Percentiles rank a stretch among this genome's conserved stretches.
phyloP scores from a whole-genome alignment of 2,329 filamentous ascomycete genomes.

The Ambrosiella xylebori region DNA sequence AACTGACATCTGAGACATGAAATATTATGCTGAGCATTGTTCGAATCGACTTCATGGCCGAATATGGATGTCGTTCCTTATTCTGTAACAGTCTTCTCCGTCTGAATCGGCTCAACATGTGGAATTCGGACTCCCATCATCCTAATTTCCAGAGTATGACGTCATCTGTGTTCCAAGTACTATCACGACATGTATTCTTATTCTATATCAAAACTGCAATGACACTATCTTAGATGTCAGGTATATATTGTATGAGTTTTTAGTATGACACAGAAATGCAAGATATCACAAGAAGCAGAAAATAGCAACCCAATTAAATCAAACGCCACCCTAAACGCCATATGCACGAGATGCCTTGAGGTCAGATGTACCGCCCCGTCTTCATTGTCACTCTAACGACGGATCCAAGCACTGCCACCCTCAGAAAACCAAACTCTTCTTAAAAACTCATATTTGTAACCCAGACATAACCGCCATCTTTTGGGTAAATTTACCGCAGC shows the following conservation, averaged over 20 bases:
- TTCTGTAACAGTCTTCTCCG: no score
- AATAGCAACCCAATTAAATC: background rate
- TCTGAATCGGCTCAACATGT: no score
- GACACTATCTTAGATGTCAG: background rate
- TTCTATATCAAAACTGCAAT: background rate
- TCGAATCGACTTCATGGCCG: no score
- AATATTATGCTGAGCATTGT: no score
- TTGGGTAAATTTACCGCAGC: slow-evolving; percentile 24
- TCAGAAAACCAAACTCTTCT: background rate
- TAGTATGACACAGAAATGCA: background rate
- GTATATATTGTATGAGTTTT: background rate
- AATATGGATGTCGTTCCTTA: no score
- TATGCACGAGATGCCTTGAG: background rate
- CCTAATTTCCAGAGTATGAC: no score
- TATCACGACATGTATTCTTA: background rate
- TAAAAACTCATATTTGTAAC: background rate
- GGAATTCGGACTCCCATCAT: no score
- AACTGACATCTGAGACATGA: no score
- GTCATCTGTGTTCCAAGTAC: background rate
- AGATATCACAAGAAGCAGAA: no score
- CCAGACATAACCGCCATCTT: background rate
- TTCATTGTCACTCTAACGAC: background rate
- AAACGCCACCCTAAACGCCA: slow-evolving; percentile 8
- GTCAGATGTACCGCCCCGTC: background rate
- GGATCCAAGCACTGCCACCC: background rate